phyloP scores from a whole-genome alignment of 2,329 filamentous ascomycete species.

The Apiospora pterosperma region DNA sequence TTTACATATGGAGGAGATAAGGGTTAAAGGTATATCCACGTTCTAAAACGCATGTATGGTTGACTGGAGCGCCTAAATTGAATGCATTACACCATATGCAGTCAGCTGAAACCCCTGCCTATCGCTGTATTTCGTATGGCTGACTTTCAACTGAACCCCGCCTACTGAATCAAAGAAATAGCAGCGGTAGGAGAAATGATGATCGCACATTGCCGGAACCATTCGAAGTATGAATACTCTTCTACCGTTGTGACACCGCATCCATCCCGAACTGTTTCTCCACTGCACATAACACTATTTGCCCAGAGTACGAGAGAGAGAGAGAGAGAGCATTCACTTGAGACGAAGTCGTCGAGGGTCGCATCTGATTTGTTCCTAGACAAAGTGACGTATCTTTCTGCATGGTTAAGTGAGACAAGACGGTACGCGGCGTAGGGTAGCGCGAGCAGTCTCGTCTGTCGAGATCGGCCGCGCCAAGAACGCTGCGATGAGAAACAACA shows the following conservation, averaged over 20 bases:
- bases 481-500: slow-evolving; percentile 4
- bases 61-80: no score
- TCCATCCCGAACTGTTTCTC: not conserved
- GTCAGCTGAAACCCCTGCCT: not conserved
- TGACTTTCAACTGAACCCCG: not conserved
- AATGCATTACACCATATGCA: not conserved
- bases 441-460: not conserved
- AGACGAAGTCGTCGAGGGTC: not conserved
- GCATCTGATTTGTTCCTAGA: not conserved
- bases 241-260: not conserved
- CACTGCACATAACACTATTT: not conserved
- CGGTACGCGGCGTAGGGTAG: not conserved
- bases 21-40: no score
- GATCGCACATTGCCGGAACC: not conserved
- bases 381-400: not conserved
- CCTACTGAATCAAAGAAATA: not conserved
- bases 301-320: no score
- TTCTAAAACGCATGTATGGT: no score
- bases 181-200: not conserved
- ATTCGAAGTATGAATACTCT: no score
- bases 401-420: no score
- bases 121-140: not conserved
- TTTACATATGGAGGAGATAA: no score
- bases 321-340: not conserved
- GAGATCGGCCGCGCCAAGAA: not conserved